Evolutionary conservation across 2,329 filamentous ascomycete genomes (phyloP).

Genomic region (Neocatenulostroma microsporum): DNA sequence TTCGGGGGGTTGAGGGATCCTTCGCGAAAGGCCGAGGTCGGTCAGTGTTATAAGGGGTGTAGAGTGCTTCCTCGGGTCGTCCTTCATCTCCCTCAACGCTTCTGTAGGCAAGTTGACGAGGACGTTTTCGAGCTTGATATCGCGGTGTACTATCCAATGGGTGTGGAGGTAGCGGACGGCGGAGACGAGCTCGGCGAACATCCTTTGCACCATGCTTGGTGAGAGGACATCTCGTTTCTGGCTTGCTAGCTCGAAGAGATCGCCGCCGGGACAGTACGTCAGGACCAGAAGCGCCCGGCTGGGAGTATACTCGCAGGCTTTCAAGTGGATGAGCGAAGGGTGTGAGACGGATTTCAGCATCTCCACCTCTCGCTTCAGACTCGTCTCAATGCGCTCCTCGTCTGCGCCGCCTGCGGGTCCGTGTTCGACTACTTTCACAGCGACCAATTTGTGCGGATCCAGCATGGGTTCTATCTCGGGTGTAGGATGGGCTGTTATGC

Average conservation of each 20-base stretch:
- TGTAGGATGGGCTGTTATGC: conserved; percentile 33
- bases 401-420: conserved; percentile 89
- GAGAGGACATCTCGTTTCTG: conserved; percentile 60
- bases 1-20: conserved; percentile 58
- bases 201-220: conserved; percentile 64
- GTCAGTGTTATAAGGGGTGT: conserved; percentile 81
- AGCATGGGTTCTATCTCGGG: conserved; percentile 42
- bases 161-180: conserved; percentile 81
- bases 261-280: conserved; percentile 87
- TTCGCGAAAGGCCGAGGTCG: conserved; percentile 81
- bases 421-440: conserved; percentile 92
- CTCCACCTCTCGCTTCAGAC: conserved; percentile 87
- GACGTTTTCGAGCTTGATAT: conserved; percentile 98
- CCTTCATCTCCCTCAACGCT: conserved; percentile 53
- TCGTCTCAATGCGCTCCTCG: conserved; percentile 86
- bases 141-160: conserved; percentile 82
- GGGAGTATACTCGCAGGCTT: conserved; percentile 81
- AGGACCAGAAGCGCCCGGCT: conserved; percentile 77
- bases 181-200: conserved; percentile 81
- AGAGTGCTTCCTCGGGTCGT: conserved; percentile 70
- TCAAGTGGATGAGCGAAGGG: conserved; percentile 82
- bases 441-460: conserved; percentile 74
- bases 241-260: conserved; percentile 87
- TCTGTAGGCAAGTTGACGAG: conserved; percentile 70
- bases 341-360: conserved; percentile 84